These are phyloP conservation scores for Cadophora luteo-olivacea DNA, from an alignment of 2,329 filamentous ascomycete genomes.

Conservation along the genomic window DNA sequence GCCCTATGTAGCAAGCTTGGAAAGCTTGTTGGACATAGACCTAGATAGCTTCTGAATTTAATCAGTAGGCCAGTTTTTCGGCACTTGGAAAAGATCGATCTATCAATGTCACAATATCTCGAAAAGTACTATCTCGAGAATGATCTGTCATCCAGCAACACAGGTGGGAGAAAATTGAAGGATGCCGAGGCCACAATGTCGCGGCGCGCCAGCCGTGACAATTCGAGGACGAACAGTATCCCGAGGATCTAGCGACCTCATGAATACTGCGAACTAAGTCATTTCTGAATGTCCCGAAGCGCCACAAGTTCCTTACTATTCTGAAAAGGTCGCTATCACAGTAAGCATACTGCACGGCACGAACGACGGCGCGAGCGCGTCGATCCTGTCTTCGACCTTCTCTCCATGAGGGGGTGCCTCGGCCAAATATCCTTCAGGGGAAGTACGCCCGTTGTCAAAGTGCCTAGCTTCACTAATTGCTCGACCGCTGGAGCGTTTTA, in stretches of 20 bases:
- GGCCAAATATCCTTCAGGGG: slow-evolving; percentile 20
- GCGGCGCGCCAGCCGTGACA: background rate
- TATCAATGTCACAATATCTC: background rate
- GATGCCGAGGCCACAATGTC: background rate
- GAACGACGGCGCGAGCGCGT: background rate
- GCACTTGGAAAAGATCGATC: background rate
- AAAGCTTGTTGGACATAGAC: background rate
- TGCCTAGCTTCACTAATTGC: background rate
- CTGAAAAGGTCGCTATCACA: background rate
- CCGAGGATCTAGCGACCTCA: background rate
- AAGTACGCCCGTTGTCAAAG: slow-evolving; percentile 27
- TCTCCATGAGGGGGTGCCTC: background rate
- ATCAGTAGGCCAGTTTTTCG: background rate
- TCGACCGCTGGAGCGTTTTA: background rate
- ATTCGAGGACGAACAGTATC: background rate
- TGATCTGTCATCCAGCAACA: background rate
- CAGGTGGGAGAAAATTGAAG: background rate
- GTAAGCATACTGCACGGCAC: background rate
- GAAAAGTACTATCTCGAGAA: background rate
- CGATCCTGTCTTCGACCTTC: background rate
- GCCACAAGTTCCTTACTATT: background rate
- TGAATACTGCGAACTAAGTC: background rate
- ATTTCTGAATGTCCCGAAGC: background rate
- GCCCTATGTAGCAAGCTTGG: background rate
- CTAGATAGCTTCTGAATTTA: background rate